These are phyloP conservation scores for Debaryomycetaceae sp. DNA, from an alignment of 1,139 yeast genomes.

Conservation along the genomic window DNA sequence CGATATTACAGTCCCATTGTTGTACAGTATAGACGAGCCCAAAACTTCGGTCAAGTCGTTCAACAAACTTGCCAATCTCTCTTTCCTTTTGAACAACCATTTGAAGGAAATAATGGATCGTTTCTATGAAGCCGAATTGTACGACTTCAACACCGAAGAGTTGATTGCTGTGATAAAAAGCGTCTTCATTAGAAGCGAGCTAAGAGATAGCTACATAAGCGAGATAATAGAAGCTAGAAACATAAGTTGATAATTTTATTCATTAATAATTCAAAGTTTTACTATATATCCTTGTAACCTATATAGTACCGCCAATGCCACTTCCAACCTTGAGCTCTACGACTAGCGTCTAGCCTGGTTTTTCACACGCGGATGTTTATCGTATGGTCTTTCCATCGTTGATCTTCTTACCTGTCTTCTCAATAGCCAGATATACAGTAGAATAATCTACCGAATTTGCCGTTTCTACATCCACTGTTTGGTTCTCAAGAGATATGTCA, in stretches of 20 bases:
- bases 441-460: slow-evolving; percentile 58
- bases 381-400: slow-evolving; percentile 54
- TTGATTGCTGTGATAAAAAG: slow-evolving; percentile 53
- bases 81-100: slow-evolving; percentile 49
- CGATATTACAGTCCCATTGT: slow-evolving; percentile 16
- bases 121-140: slow-evolving; percentile 72
- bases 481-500: slow-evolving; percentile 75
- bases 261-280: too few species aligned
- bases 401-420: slow-evolving; percentile 89
- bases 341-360: not conserved
- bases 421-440: slow-evolving; percentile 70
- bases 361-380: slow-evolving; percentile 10
- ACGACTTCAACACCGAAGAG: slow-evolving; percentile 67
- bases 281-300: not conserved
- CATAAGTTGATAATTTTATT: not conserved
- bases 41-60: slow-evolving; percentile 24
- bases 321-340: not conserved
- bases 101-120: slow-evolving; percentile 67
- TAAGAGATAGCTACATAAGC: slow-evolving; percentile 56
- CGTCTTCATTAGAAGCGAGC: slow-evolving; percentile 69
- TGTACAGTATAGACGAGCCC: slow-evolving; percentile 11
- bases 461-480: slow-evolving; percentile 77
- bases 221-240: slow-evolving; percentile 47
- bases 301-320: not conserved
- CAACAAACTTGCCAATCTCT: slow-evolving; percentile 44